Evolutionary conservation across 2,329 filamentous ascomycete genomes (phyloP), one percentile per base, ranked within the genome.

Genomic region (Monosporascus ibericus): DNA sequence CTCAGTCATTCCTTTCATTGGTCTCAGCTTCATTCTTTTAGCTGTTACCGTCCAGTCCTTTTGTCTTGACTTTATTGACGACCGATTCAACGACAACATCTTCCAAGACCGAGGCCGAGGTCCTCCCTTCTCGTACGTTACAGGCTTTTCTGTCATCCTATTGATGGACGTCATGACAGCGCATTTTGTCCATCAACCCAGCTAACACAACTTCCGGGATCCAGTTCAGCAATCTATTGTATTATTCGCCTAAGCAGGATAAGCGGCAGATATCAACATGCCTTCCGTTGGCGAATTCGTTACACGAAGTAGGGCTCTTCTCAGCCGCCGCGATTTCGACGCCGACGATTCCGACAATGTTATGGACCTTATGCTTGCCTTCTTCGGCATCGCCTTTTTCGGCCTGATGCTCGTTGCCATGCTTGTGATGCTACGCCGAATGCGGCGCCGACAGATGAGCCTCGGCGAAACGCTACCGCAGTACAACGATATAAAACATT

Each of bases 371-470:
- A 75, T 96, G 67, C 87, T 95, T 62, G 80, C 83, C 53, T 80
- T 97, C 51, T 77, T 97, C 61, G 85, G 86, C 57, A 77, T 99
- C 46, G 75, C 92, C 61, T 82, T 95, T 62, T 71, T 92, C 62
- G 84, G 80, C 55, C 76, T 95, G 30, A 66, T 85, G 47, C 76
- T 91, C 53, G 75, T 87, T 50, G 84, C 82, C 53, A 74, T 79
- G 27, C 82, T 96, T 48, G 75, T 92, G 59, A 71, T 90, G 65
- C 75, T 96, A 60, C 87, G 89, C 68, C 84, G 86, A 63, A 79
- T 83, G 57, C 72, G 73, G 62, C 72, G 71, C 49, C 72, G 79
- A 65, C 75, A 75, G 62, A 65, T 68, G 54, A 63, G 71, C 55
- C 72, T 70, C 53, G 73, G 78, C 55, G 75, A 83, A 53, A 75